Evolutionary conservation across 441 rosid species (phyloP).

Genomic region (Erodium trifolium): DNA sequence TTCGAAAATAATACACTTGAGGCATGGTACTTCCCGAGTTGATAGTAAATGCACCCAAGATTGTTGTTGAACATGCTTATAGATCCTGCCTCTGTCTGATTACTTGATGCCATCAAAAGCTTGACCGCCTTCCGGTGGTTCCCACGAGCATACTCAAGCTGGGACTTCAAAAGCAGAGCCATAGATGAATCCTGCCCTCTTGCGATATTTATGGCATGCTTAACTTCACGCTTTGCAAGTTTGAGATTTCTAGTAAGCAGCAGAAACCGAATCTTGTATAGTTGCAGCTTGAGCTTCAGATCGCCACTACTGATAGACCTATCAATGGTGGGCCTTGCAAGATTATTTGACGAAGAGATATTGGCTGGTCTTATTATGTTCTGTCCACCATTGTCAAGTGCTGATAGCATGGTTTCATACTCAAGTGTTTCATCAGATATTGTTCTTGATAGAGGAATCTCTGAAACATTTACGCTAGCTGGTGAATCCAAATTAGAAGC

Average conservation of each 20-base stretch:
- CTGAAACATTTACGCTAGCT: conserved; percentile 41
- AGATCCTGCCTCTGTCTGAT: conserved; percentile 49
- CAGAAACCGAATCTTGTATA: conserved; percentile 75
- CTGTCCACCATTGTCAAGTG: conserved; percentile 62
- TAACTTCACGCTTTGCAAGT: conserved; percentile 94
- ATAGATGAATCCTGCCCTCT: conserved; percentile 78
- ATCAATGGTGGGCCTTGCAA: conserved; percentile 45
- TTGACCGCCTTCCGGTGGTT: conserved; percentile 86
- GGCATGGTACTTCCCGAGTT: conserved; percentile 56
- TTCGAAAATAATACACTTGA: conserved; percentile 66
- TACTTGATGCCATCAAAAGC: conserved; percentile 74
- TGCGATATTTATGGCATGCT: conserved; percentile 82
- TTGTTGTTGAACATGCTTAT: conserved; percentile 78
- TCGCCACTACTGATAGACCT: conserved; percentile 51
- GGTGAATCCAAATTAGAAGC: conserved; percentile 47
- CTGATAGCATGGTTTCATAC: conserved; percentile 58
- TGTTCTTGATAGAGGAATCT: conserved; percentile 59
- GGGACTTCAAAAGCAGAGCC: conserved; percentile 88
- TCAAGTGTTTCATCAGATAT: conserved; percentile 77
- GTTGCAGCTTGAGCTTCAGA: conserved; percentile 88
- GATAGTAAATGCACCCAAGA: conserved; percentile 91
- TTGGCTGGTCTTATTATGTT: conserved; percentile 45
- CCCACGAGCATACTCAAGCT: conserved; percentile 91
- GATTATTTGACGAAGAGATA: conserved; percentile 46
- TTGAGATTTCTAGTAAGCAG: conserved; percentile 84